Evolutionary conservation across 768 basidiomycete genomes (phyloP), one percentile per base, ranked within the genome.

Genomic region (Mycena vitilis): DNA sequence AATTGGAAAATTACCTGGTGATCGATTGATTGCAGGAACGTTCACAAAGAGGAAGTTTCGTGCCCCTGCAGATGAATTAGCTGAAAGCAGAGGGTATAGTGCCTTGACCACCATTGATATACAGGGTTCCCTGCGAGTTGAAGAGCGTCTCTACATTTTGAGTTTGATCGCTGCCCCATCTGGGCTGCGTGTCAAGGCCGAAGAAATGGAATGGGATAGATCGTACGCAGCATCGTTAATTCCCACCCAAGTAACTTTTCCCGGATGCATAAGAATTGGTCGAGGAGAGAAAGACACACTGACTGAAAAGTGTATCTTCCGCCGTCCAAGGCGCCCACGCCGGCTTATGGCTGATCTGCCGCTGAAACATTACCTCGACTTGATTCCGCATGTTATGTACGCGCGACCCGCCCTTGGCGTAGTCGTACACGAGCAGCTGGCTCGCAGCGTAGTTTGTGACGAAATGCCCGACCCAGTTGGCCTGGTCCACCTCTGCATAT

Each of bases 161-260:
- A 25, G 47, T 54, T 57, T 71, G 67, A 15, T 65, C 48, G 44
- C 25, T 58, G n/a, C 60, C 42, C n/a, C 44, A 68, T 40, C 72
- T 73, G 20, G 11, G 18, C 5, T 8, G 8, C 18, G 22, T 15
- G 40, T 45, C 9, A 18, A 30, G 37, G 37, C 56, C 37, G 18
- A 15, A 22, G 34, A 56, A 42, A 51, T 40, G 62, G 55, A 30
- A 30, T 30, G 58, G 51, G 56, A 52, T 5, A 6, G 2, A 42
- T 53, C 77, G 48, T 68, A 81, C 81, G 75, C 80, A 73, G 77
- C 75, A 71, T 85, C 85, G 63, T 86, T 86, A 54, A 86, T 85
- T 5, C 85, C 85, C 25, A 85, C 76, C 83, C 84, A 85, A 3
- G 81, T 83, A 10, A 83, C 84, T 85, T 59, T 52, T 20, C 51